phyloP scores from a whole-genome alignment of 768 basidiomycete species.

The Candolleomyces efflorescens region DNA sequence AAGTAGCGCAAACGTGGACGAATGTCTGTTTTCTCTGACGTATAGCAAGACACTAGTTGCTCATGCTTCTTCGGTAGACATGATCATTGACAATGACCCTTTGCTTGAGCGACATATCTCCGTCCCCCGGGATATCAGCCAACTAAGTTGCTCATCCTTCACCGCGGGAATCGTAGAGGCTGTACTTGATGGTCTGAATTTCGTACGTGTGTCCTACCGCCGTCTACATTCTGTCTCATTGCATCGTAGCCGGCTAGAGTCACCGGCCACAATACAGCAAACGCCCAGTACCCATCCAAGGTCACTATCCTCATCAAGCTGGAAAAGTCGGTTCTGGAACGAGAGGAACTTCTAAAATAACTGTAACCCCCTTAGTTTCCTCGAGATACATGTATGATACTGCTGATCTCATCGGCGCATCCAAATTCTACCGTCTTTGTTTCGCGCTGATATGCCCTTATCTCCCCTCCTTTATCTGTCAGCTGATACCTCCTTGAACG shows the following conservation, averaged over 20 bases:
- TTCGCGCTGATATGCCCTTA: background rate
- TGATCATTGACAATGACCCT: constrained; percentile 98
- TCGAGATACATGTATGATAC: background rate
- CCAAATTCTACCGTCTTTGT: background rate
- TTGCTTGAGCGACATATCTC: constrained; percentile 88
- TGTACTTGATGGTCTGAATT: constrained; percentile 88
- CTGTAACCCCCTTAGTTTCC: background rate
- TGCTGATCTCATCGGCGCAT: background rate
- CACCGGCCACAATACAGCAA: constrained; percentile 92
- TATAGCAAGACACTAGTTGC: constrained; percentile 6
- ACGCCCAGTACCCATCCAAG: constrained; percentile 70
- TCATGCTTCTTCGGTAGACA: constrained; percentile 52
- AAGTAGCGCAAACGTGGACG: constrained; percentile 94
- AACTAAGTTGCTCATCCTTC: constrained; percentile 94
- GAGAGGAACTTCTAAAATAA: constrained; percentile 88
- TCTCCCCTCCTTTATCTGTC: background rate
- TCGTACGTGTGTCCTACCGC: constrained; percentile 52
- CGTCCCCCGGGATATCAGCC: constrained; percentile 90
- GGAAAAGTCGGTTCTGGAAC: constrained; percentile 87
- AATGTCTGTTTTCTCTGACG: constrained; percentile 54
- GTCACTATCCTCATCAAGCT: constrained; percentile 98
- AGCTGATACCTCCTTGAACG: background rate
- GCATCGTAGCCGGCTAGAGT: constrained; percentile 83
- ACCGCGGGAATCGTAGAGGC: constrained; percentile 98
- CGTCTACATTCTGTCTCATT: constrained; percentile 1